These are phyloP conservation scores for Fusarium luffae DNA, from an alignment of 2,329 filamentous ascomycete species.

Conservation along the genomic window DNA sequence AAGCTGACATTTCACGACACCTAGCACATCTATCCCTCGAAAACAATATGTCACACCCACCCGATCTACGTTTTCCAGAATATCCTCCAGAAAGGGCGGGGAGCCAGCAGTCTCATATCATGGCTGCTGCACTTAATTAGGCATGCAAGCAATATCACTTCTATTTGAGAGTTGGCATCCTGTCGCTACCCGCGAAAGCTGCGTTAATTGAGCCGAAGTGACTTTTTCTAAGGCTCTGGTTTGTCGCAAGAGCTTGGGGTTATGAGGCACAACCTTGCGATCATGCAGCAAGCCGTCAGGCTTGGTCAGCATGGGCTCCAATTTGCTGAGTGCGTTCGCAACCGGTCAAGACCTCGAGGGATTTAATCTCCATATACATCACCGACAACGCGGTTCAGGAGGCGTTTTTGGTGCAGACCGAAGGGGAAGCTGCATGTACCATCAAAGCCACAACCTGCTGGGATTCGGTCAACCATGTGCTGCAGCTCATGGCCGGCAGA, in stretches of 20 bases:
- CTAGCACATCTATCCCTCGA: neutral
- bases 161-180: constrained; percentile 13
- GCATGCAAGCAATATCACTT: constrained; percentile 23
- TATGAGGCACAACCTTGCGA: constrained; percentile 35
- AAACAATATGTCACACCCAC: constrained; percentile 14
- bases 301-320: constrained; percentile 26
- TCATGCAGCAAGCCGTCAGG: constrained; percentile 37
- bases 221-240: constrained; percentile 4
- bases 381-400: constrained; percentile 38
- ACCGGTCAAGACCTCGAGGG: constrained; percentile 38
- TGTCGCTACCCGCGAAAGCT: constrained; percentile 26
- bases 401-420: constrained; percentile 37
- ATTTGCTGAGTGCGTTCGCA: constrained; percentile 33
- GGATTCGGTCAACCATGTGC: constrained; percentile 28
- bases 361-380: constrained; percentile 22
- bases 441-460: constrained; percentile 25
- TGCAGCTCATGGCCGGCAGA: constrained; percentile 4
- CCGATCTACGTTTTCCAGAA: constrained; percentile 19
- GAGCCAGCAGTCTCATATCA: constrained; percentile 9
- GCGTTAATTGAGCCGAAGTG: constrained; percentile 29
- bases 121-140: constrained; percentile 30
- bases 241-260: constrained; percentile 9
- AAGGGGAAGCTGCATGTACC: constrained; percentile 35
- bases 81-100: neutral
- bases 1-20: constrained; percentile 9